phyloP scores from a whole-genome alignment of 805 yeast genomes.

The Ogataea pignaliae region DNA sequence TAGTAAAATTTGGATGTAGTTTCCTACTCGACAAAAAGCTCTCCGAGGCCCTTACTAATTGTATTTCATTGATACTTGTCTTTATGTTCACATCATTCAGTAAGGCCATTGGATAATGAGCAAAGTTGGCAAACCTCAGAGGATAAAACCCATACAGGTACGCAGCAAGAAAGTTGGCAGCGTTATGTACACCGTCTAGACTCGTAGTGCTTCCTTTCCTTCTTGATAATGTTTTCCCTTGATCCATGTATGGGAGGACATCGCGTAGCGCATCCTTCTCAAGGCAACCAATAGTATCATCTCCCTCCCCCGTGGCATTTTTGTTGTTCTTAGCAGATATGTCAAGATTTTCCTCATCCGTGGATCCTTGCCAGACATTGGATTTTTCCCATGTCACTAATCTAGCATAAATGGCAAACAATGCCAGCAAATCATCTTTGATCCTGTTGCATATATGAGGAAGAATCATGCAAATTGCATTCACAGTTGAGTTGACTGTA shows the following conservation, averaged over 20 bases:
- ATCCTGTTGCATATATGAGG: slow-evolving; percentile 29
- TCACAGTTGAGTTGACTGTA: slow-evolving; percentile 1
- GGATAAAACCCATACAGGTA: slow-evolving; percentile 56
- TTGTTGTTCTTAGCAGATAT: no score
- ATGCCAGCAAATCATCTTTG: slow-evolving; percentile 32
- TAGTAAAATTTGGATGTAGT: slow-evolving; percentile 45
- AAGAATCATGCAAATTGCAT: slow-evolving; percentile 33
- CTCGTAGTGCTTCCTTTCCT: no score
- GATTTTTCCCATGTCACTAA: slow-evolving; percentile 34
- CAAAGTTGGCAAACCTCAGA: slow-evolving; percentile 39
- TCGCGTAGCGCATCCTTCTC: neutral
- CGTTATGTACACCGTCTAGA: no score
- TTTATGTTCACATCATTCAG: neutral
- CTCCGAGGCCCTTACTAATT: slow-evolving; percentile 17
- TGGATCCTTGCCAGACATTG: neutral
- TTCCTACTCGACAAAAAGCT: slow-evolving; percentile 31
- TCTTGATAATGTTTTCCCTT: neutral
- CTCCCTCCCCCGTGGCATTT: neutral
- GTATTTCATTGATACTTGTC: no score
- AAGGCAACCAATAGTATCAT: neutral
- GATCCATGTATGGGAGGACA: neutral
- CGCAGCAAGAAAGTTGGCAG: no score
- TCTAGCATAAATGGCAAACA: slow-evolving; percentile 43
- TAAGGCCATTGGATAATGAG: slow-evolving; percentile 35
- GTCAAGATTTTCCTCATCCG: no score